Percentiles rank a stretch among this genome's conserved stretches.
Evolutionary conservation across 768 basidiomycete species (phyloP).

Genomic region (Termitomyces sp.): DNA sequence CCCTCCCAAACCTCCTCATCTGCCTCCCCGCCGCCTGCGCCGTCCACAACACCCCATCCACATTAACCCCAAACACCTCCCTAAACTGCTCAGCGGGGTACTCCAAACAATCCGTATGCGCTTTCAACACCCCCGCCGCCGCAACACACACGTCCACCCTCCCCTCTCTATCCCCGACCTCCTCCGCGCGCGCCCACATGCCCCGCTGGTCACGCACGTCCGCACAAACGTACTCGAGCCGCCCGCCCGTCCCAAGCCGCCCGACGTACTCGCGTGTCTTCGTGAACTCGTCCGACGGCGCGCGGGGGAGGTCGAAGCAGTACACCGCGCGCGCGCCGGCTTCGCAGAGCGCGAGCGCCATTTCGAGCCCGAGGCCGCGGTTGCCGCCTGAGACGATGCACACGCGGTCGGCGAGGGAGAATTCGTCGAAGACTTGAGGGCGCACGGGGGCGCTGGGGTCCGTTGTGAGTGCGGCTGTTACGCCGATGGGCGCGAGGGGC

Average conservation of each 20-base stretch:
- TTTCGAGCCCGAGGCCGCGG: conserved; percentile 76
- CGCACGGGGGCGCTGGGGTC: conserved; percentile 28
- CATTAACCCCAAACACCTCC: conserved; percentile 52
- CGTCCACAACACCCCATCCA: conserved; percentile 41
- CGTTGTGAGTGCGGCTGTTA: conserved; percentile 26
- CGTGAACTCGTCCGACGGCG: conserved; percentile 53
- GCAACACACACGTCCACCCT: conserved; percentile 75
- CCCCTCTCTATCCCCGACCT: conserved; percentile 61
- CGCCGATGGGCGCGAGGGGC: conserved; percentile 56
- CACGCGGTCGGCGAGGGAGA: conserved; percentile 50
- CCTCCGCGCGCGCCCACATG: conserved; percentile 50
- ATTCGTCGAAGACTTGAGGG: conserved; percentile 56
- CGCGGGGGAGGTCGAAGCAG: conserved; percentile 56
- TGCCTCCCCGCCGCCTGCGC: conserved; percentile 45
- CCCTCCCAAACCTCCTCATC: conserved; percentile 34
- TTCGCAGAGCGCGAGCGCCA: conserved; percentile 70
- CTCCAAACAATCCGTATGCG: conserved; percentile 55
- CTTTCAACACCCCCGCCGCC: conserved; percentile 67
- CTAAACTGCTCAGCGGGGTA: conserved; percentile 62
- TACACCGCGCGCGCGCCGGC: conserved; percentile 67
- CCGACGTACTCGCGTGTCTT: conserved; percentile 47
- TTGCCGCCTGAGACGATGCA: conserved; percentile 61
- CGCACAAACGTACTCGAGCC: conserved; percentile 54
- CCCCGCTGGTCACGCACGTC: conserved; percentile 61
- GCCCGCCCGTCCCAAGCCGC: conserved; percentile 34